Evolutionary conservation across 306 rosid genomes (phyloP), one percentile per base, ranked within the genome.

Genomic region (Senna siamea): DNA sequence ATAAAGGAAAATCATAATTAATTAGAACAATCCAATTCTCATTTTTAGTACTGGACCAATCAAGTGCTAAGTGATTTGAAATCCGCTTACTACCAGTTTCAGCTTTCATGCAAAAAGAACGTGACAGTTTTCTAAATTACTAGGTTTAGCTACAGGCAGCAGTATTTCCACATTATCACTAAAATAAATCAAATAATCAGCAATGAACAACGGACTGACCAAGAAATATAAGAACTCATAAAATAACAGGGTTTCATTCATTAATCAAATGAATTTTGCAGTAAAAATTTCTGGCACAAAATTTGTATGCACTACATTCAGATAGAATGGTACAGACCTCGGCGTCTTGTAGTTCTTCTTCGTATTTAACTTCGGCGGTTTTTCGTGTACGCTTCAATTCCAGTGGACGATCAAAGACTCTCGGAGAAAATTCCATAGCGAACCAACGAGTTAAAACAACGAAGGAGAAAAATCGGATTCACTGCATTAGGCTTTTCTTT

Each of bases 371-470:
- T 85, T 90, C 96, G 17, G 88, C 86, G 26, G 85, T 37, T 73
- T 88, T 87, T 44, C 89, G 85, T 61, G 82, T 28, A 83, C 82
- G 87, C 70, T 92, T 92, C 62, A 69, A 83, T 26, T 85, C 66
- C 48, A 84, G 18, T 37, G 85, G 73, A 62, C 91, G 85, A 18
- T 88, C 90, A 75, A 85, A 61, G 67, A 90, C 93, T 0, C 81
- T 86, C 55, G 88, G 85, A 56, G 91, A 60, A 57, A 87, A 88
- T 72, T 90, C 87, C 96, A 93, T 93, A 70, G 69, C 48, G 13
- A 53, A 26, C 28, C 22, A 44, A 67, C 5, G 2, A 37, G 51
- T 19, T 19, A 11, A 9, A 7, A 13, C 15, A 9, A 14, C 17
- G 38, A 30, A 35, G 63, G 9, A 57, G 63, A 57, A 51, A 23